Conservation (phyloP, 1,139 yeast species). For the Chernovozyma sophiae-reginae region DNA sequence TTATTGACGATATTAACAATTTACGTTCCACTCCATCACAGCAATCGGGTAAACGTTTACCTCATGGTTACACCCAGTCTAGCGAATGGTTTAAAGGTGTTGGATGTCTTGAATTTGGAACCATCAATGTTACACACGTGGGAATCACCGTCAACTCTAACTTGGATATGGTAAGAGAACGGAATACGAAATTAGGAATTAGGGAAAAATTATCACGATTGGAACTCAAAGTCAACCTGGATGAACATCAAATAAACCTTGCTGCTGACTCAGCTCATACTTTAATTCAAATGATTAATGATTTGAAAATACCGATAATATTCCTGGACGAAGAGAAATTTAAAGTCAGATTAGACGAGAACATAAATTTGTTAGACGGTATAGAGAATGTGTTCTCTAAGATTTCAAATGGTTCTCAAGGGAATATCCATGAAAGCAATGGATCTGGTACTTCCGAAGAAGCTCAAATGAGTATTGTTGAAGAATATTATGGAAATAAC, state of each 20-base stretch:
- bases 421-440: not conserved
- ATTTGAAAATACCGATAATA: constrained; percentile 63
- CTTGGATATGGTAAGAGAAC: constrained; percentile 16
- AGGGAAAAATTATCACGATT: constrained; percentile 23
- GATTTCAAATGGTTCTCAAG: not conserved
- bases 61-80: constrained; percentile 12
- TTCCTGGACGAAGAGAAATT: constrained; percentile 57
- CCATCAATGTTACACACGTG: constrained; percentile 36
- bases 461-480: not conserved
- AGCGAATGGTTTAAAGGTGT: constrained; percentile 22
- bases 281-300: constrained; percentile 61
- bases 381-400: constrained; percentile 27
- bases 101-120: constrained; percentile 48
- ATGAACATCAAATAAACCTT: constrained; percentile 49
- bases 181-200: constrained; percentile 19
- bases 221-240: constrained; percentile 47
- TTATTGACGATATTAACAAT: constrained; percentile 54
- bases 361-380: constrained; percentile 46
- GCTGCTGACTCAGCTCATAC: constrained; percentile 88
- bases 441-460: not conserved
- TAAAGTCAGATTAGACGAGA: constrained; percentile 30
- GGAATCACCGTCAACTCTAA: constrained; percentile 35
- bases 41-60: constrained; percentile 15
- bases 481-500: not conserved
- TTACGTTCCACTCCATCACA: constrained; percentile 17